These are phyloP conservation scores for Yamadazyma conglobata DNA, from an alignment of 1,139 yeast species.

Conservation along the genomic window DNA sequence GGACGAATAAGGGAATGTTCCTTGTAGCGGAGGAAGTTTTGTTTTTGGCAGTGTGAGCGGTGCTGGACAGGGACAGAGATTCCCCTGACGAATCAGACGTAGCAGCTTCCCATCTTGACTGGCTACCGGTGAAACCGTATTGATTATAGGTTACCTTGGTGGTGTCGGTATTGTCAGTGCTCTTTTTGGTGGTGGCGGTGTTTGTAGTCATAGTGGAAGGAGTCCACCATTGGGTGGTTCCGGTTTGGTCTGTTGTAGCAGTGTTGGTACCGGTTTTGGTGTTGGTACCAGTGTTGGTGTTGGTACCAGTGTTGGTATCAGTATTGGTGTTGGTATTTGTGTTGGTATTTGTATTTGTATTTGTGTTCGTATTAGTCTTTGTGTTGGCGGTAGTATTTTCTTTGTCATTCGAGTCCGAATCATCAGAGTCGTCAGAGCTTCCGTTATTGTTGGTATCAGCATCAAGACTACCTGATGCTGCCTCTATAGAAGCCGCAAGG, in stretches of 20 bases:
- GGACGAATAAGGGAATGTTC: conserved; percentile 7
- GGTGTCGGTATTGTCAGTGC: conserved; percentile 7
- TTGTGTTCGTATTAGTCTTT: conserved; percentile 2
- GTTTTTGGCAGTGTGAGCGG: conserved; percentile 17
- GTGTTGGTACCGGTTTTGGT: conserved; percentile 12
- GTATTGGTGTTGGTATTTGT: conserved; percentile 1
- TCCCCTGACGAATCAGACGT: conserved; percentile 9
- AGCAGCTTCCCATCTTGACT: conserved; percentile 31
- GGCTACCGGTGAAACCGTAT: conserved; percentile 44
- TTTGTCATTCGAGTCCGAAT: conserved; percentile 2
- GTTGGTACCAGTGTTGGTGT: conserved; percentile 5
- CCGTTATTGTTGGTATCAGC: conserved; percentile 3
- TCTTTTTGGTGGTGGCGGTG: conserved; percentile 12
- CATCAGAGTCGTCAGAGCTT: neutral
- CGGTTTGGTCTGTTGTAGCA: conserved; percentile 10
- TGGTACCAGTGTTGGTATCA: neutral
- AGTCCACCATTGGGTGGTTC: conserved; percentile 16
- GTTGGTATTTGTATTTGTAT: conserved; percentile 4
- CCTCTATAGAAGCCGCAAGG: conserved; percentile 4
- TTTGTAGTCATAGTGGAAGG: conserved; percentile 18
- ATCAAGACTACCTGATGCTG: conserved; percentile 9
- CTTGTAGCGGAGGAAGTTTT: conserved; percentile 18
- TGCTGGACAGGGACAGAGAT: conserved; percentile 13
- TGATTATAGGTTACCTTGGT: conserved; percentile 30
- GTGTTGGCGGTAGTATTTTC: conserved; percentile 2